Percentiles rank a stretch among this genome's conserved stretches.
phyloP scores from a whole-genome alignment of 2,329 filamentous ascomycete genomes.

The Claviceps fusiformis region DNA sequence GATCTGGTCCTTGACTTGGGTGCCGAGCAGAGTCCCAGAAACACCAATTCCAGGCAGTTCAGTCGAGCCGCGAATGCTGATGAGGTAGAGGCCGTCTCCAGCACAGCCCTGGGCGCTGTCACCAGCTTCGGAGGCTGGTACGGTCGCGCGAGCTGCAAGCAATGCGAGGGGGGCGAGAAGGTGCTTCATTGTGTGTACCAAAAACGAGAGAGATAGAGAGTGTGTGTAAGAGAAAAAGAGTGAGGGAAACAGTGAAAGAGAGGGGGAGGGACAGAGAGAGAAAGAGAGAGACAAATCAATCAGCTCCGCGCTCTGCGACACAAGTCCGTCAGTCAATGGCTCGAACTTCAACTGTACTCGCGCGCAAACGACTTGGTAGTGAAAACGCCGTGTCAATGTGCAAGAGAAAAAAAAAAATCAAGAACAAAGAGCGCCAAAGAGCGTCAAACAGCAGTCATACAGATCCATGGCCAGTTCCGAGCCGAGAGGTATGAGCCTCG shows the following conservation, averaged over 20 bases:
- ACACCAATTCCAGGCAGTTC: slow-evolving; percentile 22
- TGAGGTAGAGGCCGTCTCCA: slow-evolving; percentile 25
- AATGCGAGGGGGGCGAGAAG: slow-evolving; percentile 6
- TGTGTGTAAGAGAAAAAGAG: not conserved
- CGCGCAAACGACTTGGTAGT: not conserved
- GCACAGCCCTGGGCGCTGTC: slow-evolving; percentile 17
- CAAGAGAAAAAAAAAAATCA: not conserved
- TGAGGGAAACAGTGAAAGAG: not conserved
- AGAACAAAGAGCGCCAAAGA: not conserved
- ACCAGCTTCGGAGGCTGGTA: slow-evolving; percentile 14
- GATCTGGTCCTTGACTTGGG: slow-evolving; percentile 18
- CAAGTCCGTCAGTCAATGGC: not conserved
- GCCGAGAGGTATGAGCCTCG: not conserved
- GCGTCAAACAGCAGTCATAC: not conserved
- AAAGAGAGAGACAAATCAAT: not conserved
- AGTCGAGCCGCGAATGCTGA: slow-evolving; percentile 25
- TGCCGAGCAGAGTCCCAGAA: slow-evolving; percentile 18
- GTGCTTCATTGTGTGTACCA: slow-evolving; percentile 4
- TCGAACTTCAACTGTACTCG: not conserved
- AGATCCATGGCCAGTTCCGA: not conserved
- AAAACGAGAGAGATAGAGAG: no score
- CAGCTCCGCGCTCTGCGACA: not conserved
- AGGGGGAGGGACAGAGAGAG: no score
- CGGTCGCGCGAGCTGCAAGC: slow-evolving; percentile 7
- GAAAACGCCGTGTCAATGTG: not conserved